Base-by-base conservation (phyloP, 2,329 filamentous ascomycete genomes). In the Colletotrichum sp. region DNA sequence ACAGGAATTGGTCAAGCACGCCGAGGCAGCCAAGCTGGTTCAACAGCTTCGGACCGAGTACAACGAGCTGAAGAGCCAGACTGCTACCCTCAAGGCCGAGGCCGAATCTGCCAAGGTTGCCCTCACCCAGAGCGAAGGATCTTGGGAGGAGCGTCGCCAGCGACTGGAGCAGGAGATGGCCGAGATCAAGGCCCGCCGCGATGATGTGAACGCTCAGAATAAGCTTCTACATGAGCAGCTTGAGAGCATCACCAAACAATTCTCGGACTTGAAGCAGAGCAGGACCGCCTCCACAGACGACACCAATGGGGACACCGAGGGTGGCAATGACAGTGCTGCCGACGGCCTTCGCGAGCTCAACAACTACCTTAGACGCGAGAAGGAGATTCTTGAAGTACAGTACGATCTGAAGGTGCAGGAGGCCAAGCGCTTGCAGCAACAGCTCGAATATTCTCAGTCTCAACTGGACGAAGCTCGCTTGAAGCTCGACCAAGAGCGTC, bases 381-480 rank as follows among this genome's bases (percentile, higher is more conserved):
- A 99, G 88, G 97, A 99, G 83, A 99, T 99, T 79, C 91, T 98
- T 11, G 96, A 99, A 80, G 95, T 98, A n/a, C 96, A 99, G 82
- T 95, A 96, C 80, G 96, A 98, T 80, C 89, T 99, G 61, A 96
- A 96, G 80, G 90, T 93, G 1, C 95, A 98, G 80, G 97, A 99
- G 85, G 90, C 92, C 70, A 98, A 98, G 85, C 93, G 97, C 70
- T 86, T 98, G 57, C 95, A 96, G 81, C 95, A 98, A 80, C 96
- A 99, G 82, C 90, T 98, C 29, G 94, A 98, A 67, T 96, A 98
- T 82, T 90, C 93, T 11, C 95, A 97, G 80, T 92, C 92, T 27
- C 95, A 99, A 83, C 92, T 99, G 9, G 97, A 99, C 77, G 96
- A 98, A 79, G 91, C 94, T 8, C 93, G 95, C 39, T 89, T 98